phyloP scores from a whole-genome alignment of 192 early-diverging fungal species.

The Kappamyces sp. region DNA sequence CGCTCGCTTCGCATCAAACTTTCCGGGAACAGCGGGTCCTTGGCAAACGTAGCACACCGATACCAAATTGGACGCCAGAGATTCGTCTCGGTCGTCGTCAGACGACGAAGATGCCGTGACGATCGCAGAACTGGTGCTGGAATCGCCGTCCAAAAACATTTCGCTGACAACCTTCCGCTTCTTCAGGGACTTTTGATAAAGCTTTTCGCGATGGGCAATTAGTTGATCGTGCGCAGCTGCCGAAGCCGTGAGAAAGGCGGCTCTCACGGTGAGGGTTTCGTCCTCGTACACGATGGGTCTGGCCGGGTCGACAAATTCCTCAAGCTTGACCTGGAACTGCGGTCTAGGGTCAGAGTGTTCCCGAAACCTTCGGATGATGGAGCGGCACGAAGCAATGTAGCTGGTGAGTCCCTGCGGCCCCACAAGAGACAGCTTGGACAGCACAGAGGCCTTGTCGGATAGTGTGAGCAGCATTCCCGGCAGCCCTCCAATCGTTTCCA shows the following conservation, averaged over 20 bases:
- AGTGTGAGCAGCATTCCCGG: slow-evolving; percentile 91
- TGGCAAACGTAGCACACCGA: slow-evolving; percentile 67
- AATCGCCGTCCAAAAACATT: background rate
- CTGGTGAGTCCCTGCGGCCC: slow-evolving; percentile 80
- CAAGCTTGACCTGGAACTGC: slow-evolving; percentile 24
- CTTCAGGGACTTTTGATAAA: background rate
- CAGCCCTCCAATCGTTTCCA: slow-evolving; percentile 83
- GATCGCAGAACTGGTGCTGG: background rate
- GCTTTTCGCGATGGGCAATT: background rate
- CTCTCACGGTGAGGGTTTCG: background rate
- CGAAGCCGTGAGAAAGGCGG: background rate
- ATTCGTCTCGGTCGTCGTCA: slow-evolving; percentile 1
- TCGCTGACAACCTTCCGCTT: background rate
- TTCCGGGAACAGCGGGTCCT: slow-evolving; percentile 68
- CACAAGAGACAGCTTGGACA: slow-evolving; percentile 47
- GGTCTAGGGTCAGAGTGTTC: background rate
- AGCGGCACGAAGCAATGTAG: slow-evolving; percentile 66
- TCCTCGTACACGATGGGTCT: background rate
- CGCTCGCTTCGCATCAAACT: slow-evolving; percentile 70
- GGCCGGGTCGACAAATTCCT: slow-evolving; percentile 20
- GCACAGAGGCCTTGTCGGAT: slow-evolving; percentile 63
- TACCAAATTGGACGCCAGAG: slow-evolving; percentile 1
- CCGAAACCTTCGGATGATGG: slow-evolving; percentile 65
- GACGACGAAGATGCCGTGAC: slow-evolving; percentile 4
- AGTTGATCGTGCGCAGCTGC: slow-evolving; percentile 6